These are phyloP conservation scores for Paramecium pentaurelia DNA, from an alignment of 73 alveolate genomes.

Conservation along the genomic window DNA sequence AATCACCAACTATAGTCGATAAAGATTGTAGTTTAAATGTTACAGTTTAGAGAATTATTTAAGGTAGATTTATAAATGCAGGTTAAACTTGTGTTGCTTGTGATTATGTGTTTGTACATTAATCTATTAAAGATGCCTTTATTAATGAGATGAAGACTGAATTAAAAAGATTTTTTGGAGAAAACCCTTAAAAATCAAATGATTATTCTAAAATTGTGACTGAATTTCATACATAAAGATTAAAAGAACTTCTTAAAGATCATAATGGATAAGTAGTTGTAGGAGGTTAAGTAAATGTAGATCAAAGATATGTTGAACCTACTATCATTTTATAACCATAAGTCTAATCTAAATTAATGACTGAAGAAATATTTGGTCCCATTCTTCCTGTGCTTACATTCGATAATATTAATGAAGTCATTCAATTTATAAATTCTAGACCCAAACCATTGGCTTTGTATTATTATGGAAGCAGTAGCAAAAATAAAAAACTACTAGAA, in stretches of 20 bases:
- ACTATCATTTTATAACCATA: constrained; percentile 65
- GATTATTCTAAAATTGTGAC: constrained; percentile 81
- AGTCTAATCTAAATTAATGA: constrained; percentile 51
- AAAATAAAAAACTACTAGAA: constrained; percentile 71
- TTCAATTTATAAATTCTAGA: constrained; percentile 74
- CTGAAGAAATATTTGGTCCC: constrained; percentile 93
- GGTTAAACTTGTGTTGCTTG: constrained; percentile 93
- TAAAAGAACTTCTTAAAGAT: constrained; percentile 60
- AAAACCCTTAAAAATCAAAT: constrained; percentile 70
- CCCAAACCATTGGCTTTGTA: constrained; percentile 91
- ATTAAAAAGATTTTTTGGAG: constrained; percentile 72
- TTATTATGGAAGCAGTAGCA: constrained; percentile 73
- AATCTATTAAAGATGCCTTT: constrained; percentile 63
- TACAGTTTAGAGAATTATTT: constrained; percentile 82
- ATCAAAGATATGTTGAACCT: constrained; percentile 55
- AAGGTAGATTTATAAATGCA: constrained; percentile 85
- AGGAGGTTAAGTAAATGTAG: constrained; percentile 73
- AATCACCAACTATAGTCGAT: constrained; percentile 90
- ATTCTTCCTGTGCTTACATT: constrained; percentile 79
- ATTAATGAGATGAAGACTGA: constrained; percentile 64
- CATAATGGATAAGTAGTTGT: constrained; percentile 74
- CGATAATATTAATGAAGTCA: constrained; percentile 75
- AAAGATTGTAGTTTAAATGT: constrained; percentile 78
- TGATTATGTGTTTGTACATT: constrained; percentile 86
- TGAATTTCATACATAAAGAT: constrained; percentile 76